A percentile compares a stretch with the other conserved stretches of the same genome.
These are phyloP conservation scores for Fraxinus sp. DNA, from an alignment of 305 asterid genomes.

Conservation along the genomic window DNA sequence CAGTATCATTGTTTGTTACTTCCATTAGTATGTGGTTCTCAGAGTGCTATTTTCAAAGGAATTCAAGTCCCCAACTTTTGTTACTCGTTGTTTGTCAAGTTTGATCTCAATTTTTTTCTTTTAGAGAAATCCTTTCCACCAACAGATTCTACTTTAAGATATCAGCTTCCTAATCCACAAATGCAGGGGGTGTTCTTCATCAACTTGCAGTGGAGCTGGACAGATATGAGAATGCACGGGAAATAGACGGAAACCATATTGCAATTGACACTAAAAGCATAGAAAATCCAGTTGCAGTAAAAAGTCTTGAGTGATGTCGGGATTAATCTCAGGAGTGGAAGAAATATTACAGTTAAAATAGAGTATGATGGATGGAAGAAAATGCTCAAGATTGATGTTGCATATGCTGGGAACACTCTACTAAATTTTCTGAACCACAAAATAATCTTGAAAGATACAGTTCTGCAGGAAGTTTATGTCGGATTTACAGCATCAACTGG, in stretches of 20 bases:
- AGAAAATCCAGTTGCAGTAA: conserved; percentile 43
- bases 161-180: not conserved
- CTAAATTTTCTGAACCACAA: conserved; percentile 38
- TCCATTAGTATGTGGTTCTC: not conserved
- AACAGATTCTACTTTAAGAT: not conserved
- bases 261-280: conserved; percentile 50
- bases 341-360: conserved; percentile 34
- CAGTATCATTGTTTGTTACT: not conserved
- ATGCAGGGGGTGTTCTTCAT: conserved; percentile 41
- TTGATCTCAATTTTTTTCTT: not conserved
- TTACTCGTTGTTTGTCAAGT: not conserved
- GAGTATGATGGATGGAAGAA: conserved; percentile 58
- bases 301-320: conserved; percentile 46
- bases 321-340: conserved; percentile 50
- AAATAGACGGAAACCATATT: conserved; percentile 48
- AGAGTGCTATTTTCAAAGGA: not conserved
- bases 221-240: conserved; percentile 54
- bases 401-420: conserved; percentile 37
- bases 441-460: conserved; percentile 44
- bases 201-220: conserved; percentile 61
- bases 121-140: not conserved
- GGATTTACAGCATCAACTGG: conserved; percentile 65
- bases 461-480: conserved; percentile 44
- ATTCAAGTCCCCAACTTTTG: not conserved
- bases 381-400: conserved; percentile 35